Base-by-base conservation (phyloP, 805 yeast species). In the Barnettozyma wickerhamii region DNA sequence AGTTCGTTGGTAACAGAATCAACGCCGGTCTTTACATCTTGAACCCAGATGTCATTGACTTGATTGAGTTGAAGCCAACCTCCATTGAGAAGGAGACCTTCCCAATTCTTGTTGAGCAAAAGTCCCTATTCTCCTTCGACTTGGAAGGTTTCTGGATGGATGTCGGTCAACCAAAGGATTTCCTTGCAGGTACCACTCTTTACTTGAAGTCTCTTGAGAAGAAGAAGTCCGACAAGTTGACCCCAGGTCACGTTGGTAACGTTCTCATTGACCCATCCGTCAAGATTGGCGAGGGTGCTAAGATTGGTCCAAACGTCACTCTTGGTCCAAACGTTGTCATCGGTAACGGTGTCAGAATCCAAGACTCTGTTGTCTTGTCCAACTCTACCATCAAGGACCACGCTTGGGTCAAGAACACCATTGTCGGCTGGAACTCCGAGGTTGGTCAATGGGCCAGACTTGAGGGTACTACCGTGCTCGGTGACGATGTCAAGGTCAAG, bases 71-170 rank as follows among this genome's bases (percentile, higher is more conserved):
- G 79, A 89, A 90, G 69, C 99, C 99, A 68, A 93, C 99, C 56
- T 91, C 98, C 39, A 93, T 93, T 59, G 99, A 93, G 78, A 90
- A 90, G 83, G 99, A 93, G 78, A 90, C 97, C 56, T 93, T 93
- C 96, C 99, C 99, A 60, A 71, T 74, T 59, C 79, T 93, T 59
- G 97, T 95, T 53, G 95, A 86, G 70, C 72, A 83, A 64, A 89
- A 84, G 63, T 77, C 83, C 47, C 77, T 93, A 60, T 93, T 82
- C 77, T 90, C 98, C 41, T 93, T 86, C 62, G 99, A 93, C 69
- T 80, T 93, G 63, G 97, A 93, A 75, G 98, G 99, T 53, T 93
- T 81, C 86, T 93, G 99, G 99, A 93, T 93, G 99, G 99, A 93
- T 69, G 97, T 93, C 56, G 99, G 99, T 69, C 99, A 93, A 77